Conservation (phyloP, 2,329 filamentous ascomycete species). For the Fusarium citri region DNA sequence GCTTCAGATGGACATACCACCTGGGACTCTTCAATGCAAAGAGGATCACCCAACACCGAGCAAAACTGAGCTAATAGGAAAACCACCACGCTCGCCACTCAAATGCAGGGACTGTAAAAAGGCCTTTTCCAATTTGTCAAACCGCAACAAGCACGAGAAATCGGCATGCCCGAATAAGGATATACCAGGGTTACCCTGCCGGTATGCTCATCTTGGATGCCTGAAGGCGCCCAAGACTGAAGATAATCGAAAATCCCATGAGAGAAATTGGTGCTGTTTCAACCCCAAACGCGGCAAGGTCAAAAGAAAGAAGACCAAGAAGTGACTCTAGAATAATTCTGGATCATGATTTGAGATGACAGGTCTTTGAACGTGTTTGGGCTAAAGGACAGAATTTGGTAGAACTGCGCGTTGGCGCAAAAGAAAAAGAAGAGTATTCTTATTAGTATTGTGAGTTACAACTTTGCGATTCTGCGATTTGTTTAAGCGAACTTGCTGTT, state of each 20-base stretch:
- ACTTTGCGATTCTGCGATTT: not conserved
- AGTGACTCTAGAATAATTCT: not conserved
- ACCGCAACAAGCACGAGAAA: conserved; percentile 50
- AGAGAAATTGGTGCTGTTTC: conserved; percentile 43
- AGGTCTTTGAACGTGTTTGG: not conserved
- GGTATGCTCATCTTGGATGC: conserved; percentile 41
- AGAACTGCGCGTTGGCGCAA: not conserved
- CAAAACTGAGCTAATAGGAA: conserved; percentile 10
- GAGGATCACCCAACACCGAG: not conserved
- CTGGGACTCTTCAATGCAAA: not conserved
- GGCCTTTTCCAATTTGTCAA: conserved; percentile 48
- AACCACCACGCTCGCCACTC: conserved; percentile 18
- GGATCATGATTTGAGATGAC: not conserved
- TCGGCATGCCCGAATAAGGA: conserved; percentile 45
- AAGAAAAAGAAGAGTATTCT: not conserved
- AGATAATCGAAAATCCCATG: conserved; percentile 45
- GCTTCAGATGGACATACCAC: not conserved
- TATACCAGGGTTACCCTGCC: conserved; percentile 42
- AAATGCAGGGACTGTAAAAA: conserved; percentile 45
- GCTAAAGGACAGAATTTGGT: not conserved
- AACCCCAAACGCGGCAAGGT: conserved; percentile 3
- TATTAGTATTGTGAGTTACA: not conserved
- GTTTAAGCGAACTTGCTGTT: not conserved
- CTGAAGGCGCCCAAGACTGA: conserved; percentile 45
- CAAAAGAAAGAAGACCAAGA: not conserved